These are phyloP conservation scores for Penicillium sp. DNA, from an alignment of 2,329 filamentous ascomycete genomes.

Conservation along the genomic window DNA sequence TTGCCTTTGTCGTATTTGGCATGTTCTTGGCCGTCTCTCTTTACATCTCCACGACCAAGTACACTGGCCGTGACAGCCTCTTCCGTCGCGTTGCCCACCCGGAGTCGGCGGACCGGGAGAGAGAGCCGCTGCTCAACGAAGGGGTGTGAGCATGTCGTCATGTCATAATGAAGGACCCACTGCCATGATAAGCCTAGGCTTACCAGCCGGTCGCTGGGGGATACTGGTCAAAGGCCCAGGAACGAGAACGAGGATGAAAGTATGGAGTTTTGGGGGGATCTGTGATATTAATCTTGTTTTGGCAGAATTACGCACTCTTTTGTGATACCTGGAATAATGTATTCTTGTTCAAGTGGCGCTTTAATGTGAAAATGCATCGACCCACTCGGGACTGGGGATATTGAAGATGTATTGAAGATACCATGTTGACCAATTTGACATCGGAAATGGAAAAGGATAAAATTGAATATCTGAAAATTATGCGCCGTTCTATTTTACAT, in stretches of 20 bases:
- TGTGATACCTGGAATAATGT: background rate
- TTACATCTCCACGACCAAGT: slow-evolving; percentile 34
- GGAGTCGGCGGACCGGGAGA: slow-evolving; percentile 50
- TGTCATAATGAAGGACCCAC: background rate
- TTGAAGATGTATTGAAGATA: background rate
- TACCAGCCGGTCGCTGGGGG: background rate
- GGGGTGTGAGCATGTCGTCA: slow-evolving; percentile 6
- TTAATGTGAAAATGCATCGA: background rate
- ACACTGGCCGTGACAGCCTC: slow-evolving; percentile 35
- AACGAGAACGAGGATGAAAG: background rate
- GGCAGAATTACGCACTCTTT: background rate
- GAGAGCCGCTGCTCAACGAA: slow-evolving; percentile 52
- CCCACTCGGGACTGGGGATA: background rate
- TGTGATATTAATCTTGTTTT: background rate
- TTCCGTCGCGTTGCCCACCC: slow-evolving; percentile 32
- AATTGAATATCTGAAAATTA: background rate
- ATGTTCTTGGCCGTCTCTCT: slow-evolving; percentile 68
- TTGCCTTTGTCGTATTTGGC: slow-evolving; percentile 79
- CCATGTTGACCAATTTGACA: background rate
- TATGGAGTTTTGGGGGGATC: background rate
- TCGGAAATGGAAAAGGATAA: background rate
- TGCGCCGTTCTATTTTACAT: background rate
- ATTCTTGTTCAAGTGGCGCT: background rate
- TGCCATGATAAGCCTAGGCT: background rate
- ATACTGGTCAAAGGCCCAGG: background rate